These are phyloP conservation scores for Candida dubliniensis DNA, from an alignment of 1,139 yeast species.

Conservation along the genomic window DNA sequence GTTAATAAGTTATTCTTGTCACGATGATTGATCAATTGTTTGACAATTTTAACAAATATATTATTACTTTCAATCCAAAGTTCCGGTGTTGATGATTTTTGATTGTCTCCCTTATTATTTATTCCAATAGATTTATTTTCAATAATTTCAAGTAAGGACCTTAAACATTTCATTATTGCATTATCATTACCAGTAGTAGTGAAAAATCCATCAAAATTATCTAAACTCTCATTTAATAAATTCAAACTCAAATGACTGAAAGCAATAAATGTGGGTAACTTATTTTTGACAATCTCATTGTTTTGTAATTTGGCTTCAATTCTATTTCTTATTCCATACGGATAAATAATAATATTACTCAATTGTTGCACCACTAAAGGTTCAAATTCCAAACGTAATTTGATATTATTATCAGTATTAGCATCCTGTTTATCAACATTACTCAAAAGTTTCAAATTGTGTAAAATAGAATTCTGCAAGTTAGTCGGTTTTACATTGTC, in stretches of 20 bases:
- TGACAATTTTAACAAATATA: conserved; percentile 26
- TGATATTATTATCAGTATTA: conserved; percentile 16
- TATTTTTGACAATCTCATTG: conserved; percentile 27
- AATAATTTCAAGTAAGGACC: conserved; percentile 27
- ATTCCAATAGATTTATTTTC: conserved; percentile 40
- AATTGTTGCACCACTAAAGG: conserved; percentile 53
- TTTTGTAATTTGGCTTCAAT: conserved; percentile 41
- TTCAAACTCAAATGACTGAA: conserved; percentile 54
- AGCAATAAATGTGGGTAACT: conserved; percentile 68
- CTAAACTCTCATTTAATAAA: conserved; percentile 39
- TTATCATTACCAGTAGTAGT: conserved; percentile 44
- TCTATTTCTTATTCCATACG: conserved; percentile 58
- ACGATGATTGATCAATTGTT: conserved; percentile 17
- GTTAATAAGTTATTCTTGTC: conserved; percentile 15
- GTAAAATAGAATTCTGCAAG: conserved; percentile 53
- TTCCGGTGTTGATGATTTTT: conserved; percentile 11
- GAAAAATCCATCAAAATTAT: conserved; percentile 27
- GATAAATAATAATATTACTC: conserved; percentile 52
- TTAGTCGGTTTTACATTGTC: conserved; percentile 46
- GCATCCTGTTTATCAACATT: no score
- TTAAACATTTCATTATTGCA: conserved; percentile 34
- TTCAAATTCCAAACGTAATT: conserved; percentile 28
- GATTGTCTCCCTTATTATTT: conserved; percentile 14
- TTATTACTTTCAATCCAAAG: conserved; percentile 48
- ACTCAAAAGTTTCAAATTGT: conserved; percentile 40